Evolutionary conservation across 129 eudicot species (phyloP).

Genomic region (Flaveria linearis): DNA sequence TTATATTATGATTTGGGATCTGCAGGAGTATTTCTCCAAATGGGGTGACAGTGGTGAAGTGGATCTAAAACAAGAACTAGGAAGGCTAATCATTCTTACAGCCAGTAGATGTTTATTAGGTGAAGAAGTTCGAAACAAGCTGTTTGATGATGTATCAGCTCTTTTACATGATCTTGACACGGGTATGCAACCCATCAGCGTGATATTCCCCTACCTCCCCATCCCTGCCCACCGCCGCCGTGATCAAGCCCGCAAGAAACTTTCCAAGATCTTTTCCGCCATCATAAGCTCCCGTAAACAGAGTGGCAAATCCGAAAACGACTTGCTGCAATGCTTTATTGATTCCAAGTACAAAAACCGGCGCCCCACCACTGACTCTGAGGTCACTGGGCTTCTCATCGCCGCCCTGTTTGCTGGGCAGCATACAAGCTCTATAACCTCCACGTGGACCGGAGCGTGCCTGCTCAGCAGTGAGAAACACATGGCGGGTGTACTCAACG

Average conservation of each 20-base stretch:
- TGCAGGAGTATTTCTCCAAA: slow-evolving; percentile 86
- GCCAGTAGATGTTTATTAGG: slow-evolving; percentile 91
- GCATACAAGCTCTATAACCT: slow-evolving; percentile 92
- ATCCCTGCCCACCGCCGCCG: slow-evolving; percentile 93
- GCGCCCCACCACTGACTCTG: slow-evolving; percentile 71
- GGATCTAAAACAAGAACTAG: slow-evolving; percentile 80
- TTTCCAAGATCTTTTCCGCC: slow-evolving; percentile 57
- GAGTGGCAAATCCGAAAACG: slow-evolving; percentile 62
- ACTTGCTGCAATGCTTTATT: slow-evolving; percentile 83
- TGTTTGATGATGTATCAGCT: slow-evolving; percentile 89
- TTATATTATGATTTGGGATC: slow-evolving; percentile 8
- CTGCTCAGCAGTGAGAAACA: slow-evolving; percentile 61
- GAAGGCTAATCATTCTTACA: slow-evolving; percentile 77
- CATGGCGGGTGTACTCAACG: slow-evolving; percentile 62
- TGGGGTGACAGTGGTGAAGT: slow-evolving; percentile 96
- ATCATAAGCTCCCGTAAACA: slow-evolving; percentile 78
- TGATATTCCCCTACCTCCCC: slow-evolving; percentile 85
- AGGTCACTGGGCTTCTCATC: slow-evolving; percentile 84
- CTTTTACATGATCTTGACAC: slow-evolving; percentile 93
- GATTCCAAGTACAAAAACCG: slow-evolving; percentile 95
- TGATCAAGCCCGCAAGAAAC: slow-evolving; percentile 80
- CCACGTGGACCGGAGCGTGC: slow-evolving; percentile 92
- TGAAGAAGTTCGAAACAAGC: slow-evolving; percentile 87
- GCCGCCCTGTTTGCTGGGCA: slow-evolving; percentile 96
- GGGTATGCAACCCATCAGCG: slow-evolving; percentile 98